These are phyloP conservation scores for Eucalyptus cladocalyx DNA, from an alignment of 345 rosid genomes.

Conservation along the genomic window DNA sequence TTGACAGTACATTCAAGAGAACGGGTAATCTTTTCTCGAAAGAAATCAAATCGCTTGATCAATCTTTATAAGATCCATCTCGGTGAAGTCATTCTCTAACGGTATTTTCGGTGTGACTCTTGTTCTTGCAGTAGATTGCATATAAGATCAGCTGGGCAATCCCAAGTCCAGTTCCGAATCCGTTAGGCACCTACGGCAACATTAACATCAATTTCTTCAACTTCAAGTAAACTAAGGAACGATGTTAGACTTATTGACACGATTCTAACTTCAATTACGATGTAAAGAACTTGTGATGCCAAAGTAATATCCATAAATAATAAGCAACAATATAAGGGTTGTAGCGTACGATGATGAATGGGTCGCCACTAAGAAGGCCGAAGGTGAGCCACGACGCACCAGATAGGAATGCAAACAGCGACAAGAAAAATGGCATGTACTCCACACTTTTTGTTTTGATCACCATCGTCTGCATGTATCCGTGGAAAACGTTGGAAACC, in stretches of 20 bases:
- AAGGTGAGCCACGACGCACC: slow-evolving; percentile 24
- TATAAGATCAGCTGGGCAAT: slow-evolving; percentile 20
- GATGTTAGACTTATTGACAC: not conserved
- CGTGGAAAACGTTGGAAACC: not conserved
- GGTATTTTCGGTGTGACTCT: not conserved
- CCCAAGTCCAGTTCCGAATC: slow-evolving; percentile 19
- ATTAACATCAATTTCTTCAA: not conserved
- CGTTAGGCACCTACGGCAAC: slow-evolving; percentile 17
- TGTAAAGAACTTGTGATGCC: not conserved
- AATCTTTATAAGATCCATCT: not conserved
- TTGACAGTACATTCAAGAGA: not conserved
- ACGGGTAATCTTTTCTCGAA: not conserved
- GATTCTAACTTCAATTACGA: not conserved
- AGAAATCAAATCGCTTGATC: not conserved
- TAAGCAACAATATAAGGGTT: not conserved
- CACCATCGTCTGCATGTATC: slow-evolving; percentile 13
- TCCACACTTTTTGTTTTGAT: slow-evolving; percentile 32
- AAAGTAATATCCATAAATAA: not conserved
- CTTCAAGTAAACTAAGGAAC: not conserved
- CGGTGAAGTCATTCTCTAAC: not conserved
- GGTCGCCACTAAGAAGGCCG: slow-evolving; percentile 22
- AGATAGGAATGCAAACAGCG: slow-evolving; percentile 20
- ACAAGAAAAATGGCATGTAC: slow-evolving; percentile 34
- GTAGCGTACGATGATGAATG: slow-evolving; percentile 19
- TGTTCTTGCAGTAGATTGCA: slow-evolving; percentile 15